Evolutionary conservation across 768 basidiomycete species (phyloP).

Genomic region (Suillus subluteus): DNA sequence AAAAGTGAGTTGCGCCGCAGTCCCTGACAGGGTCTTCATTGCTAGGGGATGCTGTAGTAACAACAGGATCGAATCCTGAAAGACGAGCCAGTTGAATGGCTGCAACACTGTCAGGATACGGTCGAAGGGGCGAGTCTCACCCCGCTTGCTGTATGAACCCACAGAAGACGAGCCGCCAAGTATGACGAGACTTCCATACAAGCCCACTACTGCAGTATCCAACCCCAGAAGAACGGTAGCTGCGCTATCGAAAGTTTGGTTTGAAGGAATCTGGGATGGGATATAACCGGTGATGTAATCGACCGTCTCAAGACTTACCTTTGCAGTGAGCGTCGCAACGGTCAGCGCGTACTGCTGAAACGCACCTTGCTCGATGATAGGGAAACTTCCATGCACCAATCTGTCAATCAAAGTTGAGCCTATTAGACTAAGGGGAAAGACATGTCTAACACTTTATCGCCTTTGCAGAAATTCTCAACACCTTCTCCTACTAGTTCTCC

Average conservation of each 20-base stretch:
- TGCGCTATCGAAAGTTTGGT: conserved; percentile 47
- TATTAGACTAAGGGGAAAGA: conserved; percentile 18
- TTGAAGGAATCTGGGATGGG: conserved; percentile 45
- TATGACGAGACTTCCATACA: conserved; percentile 49
- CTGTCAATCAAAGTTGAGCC: conserved; percentile 25
- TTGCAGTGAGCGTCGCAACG: conserved; percentile 38
- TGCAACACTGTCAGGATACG: conserved; percentile 13
- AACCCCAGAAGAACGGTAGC: conserved; percentile 50
- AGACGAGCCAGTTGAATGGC: conserved; percentile 44
- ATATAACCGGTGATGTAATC: background rate
- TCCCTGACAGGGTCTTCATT: conserved; percentile 35
- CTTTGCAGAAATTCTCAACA: conserved; percentile 37
- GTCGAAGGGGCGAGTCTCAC: conserved; percentile 11
- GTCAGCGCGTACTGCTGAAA: conserved; percentile 47
- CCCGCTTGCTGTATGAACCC: conserved; percentile 46
- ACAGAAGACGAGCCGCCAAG: conserved; percentile 53
- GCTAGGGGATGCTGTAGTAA: conserved; percentile 40
- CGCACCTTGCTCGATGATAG: conserved; percentile 30
- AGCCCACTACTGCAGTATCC: conserved; percentile 49
- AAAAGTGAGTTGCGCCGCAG: conserved; percentile 45
- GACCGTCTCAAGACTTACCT: conserved; percentile 28
- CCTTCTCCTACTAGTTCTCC: conserved; percentile 45
- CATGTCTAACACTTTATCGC: conserved; percentile 43
- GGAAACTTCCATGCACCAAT: conserved; percentile 33
- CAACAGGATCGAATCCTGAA: conserved; percentile 45